Evolutionary conservation across 2,329 filamentous ascomycete species (phyloP), one percentile per base, ranked within the genome.

Genomic region (Talaromyces sp.): DNA sequence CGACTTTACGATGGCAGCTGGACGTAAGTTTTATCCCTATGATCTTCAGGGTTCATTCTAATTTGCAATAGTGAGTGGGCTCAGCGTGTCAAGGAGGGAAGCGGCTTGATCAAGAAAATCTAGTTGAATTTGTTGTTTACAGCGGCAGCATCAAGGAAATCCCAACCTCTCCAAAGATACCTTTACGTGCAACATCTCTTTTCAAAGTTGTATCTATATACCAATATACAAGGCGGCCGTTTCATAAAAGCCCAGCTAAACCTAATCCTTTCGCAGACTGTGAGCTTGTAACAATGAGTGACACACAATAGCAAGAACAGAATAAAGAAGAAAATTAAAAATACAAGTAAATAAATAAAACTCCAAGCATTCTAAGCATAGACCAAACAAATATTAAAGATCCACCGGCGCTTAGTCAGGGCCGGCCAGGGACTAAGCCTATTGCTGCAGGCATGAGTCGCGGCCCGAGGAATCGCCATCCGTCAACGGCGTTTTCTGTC

Each of bases 1-100:
- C 87, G 84, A 70, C 81, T 99, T 24, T 99, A 99, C 70, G 94
- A 99, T 74, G 94, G 94, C 54, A 96, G 92, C 75, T 99, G 94
- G 94, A 97, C 94, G 84, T 96, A 81, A 86, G 90, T 88, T 43
- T 32, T 54, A 29, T 12, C 46, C 9, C 35, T 11, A 54, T 12
- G 55, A 5, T 29, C 27, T 14, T 46, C 21, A 10, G 19, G 54
- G 43, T 54, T 35, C 19, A 27, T 35, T 21, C 35, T 56, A 53
- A 59, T 38, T 58, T 17, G 21, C 43, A 54, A 52, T 65, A 79
- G 78, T 51, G 80, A 82, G 72, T 82, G 80, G 79, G 80, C 80
- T 27, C 79, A 79, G 57, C 74, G 80, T 58, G 79, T 80, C 9
- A 74, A 75, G 58, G 74, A 76, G 53, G 71, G 69, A 3, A 79